Evolutionary conservation across 495 filamentous ascomycete genomes (phyloP), one percentile per base, ranked within the genome.

Genomic region (Hyphodiscus hymeniophilus): DNA sequence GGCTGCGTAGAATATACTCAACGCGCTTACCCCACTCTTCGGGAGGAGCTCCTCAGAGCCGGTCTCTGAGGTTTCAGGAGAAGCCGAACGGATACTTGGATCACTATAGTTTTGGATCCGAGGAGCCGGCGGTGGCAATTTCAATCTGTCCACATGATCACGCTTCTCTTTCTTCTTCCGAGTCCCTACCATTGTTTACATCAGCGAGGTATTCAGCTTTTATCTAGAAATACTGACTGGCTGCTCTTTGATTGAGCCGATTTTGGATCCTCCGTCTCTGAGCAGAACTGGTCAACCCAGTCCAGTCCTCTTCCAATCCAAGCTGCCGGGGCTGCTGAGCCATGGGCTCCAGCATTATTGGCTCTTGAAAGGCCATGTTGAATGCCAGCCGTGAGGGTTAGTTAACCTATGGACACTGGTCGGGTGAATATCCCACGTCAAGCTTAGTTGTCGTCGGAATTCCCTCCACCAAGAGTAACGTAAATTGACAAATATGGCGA

Each of bases 241-340:
- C 63, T 16, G 68, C 67, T 39, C 68, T 53, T 51, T 73, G 68
- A 45, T 71, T 69, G 15, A 71, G 39, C 11, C 70, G 59, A 51
- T 73, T 73, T 52, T 73, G 70, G 24, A 62, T 50, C 36, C 61
- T 48, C 28, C 68, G 58, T 2, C 70, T 56, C 45, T 72, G 69
- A 32, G 60, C 60, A 2, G 62, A 56, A 40, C 69, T 66, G 2
- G 60, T 60, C 12, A 66, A 35, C 0, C 64, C 68, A 1, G 59
- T 48, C 70, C 70, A 71, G 28, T 68, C 61, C 46, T 73, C 68
- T 7, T 31, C 33, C 5, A 48, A 3, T 13, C 45, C 18, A 15
- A 18, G 18, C 8, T 20, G 12, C 18, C 21, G 21, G 13, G 47
- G 22, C 7, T 46, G 22, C 31, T 51, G 50, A 16, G 24, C 17